Base-by-base conservation (phyloP, 192 early-diverging fungal species). In the Chytriomyces sp. region DNA sequence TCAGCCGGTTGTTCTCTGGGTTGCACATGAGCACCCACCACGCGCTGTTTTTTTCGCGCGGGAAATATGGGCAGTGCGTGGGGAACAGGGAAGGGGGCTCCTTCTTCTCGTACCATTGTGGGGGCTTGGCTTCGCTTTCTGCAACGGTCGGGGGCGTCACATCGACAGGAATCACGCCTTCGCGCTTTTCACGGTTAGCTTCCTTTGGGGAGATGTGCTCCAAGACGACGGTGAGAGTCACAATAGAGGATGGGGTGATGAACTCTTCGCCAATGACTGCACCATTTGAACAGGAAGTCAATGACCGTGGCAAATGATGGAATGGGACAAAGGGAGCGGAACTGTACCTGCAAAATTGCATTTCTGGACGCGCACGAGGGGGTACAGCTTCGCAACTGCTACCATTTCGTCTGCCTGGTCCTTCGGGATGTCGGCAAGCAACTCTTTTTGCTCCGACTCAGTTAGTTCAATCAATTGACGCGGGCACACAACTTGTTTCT, bases 11-110 rank as follows among this genome's bases (percentile, higher is more conserved):
- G 40, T 89, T 88, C 75, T 90, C 90, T 75, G 87, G 88, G 74
- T 94, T 91, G 28, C 92, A 93, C 78, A 99, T 84, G 58, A 93
- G 87, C 38, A 98, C 83, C 92, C 92, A 97, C 93, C 94, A 99
- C 38, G 64, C 87, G 49, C 93, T 88, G 59, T 88, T 90, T 83
- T 93, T 92, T 1, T 83, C 84, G n/a, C 66, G 75, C 41, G 90
- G 86, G 76, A 85, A 92, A 58, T 88, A 88, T 8, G 92, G 92
- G 5, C 87, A 82, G 71, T 92, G 91, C 3, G 84, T 87, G 25
- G 52, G 73, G 39, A 68, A 28, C n/a, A n/a, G n/a, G n/a, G n/a
- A n/a, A n/a, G n/a, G n/a, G 8, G 77, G 79, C 14, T 40, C 62
- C 5, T 22, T 32, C 25, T 52, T 64, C 67, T 38, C 73, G 56